Conservation (phyloP, 75 land plant species). For the Picea glauca region DNA sequence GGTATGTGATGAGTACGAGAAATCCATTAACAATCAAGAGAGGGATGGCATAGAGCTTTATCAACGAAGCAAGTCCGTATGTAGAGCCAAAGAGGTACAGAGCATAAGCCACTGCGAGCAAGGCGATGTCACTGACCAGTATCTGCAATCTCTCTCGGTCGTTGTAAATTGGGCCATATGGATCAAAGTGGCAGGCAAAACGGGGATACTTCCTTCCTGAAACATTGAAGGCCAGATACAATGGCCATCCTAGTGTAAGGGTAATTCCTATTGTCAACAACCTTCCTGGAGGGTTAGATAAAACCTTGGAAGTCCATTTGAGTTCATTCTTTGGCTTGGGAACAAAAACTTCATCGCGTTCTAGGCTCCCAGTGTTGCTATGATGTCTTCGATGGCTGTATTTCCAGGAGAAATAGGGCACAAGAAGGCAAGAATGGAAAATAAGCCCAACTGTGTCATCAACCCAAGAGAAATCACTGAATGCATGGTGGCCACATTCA, state of each 20-base stretch:
- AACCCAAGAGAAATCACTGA: slow-evolving; percentile 46
- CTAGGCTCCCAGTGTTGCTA: slow-evolving; percentile 71
- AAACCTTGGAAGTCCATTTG: slow-evolving; percentile 27
- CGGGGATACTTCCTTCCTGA: slow-evolving; percentile 61
- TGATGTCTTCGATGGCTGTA: slow-evolving; percentile 78
- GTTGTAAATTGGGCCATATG: slow-evolving; percentile 58
- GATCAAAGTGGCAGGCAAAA: slow-evolving; percentile 59
- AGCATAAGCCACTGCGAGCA: slow-evolving; percentile 22
- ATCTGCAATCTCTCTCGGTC: slow-evolving; percentile 56
- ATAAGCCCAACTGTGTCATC: slow-evolving; percentile 62
- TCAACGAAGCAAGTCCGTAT: slow-evolving; percentile 37
- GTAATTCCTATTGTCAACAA: slow-evolving; percentile 32
- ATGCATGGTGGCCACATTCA: slow-evolving; percentile 74
- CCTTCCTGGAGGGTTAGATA: slow-evolving; percentile 64
- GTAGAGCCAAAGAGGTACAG: slow-evolving; percentile 38
- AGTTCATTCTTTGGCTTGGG: slow-evolving; percentile 54
- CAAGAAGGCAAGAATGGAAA: slow-evolving; percentile 59
- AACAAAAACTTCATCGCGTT: slow-evolving; percentile 82
- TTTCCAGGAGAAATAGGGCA: slow-evolving; percentile 91
- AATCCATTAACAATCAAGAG: slow-evolving; percentile 67
- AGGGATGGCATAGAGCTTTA: slow-evolving; percentile 60
- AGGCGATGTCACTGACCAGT: slow-evolving; percentile 50
- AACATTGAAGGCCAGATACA: slow-evolving; percentile 56
- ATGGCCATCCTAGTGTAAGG: slow-evolving; percentile 68
- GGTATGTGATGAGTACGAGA: slow-evolving; percentile 67